These are phyloP conservation scores for Lodderomyces pseudojiufengensis DNA, from an alignment of 1,139 yeast species.

Conservation along the genomic window DNA sequence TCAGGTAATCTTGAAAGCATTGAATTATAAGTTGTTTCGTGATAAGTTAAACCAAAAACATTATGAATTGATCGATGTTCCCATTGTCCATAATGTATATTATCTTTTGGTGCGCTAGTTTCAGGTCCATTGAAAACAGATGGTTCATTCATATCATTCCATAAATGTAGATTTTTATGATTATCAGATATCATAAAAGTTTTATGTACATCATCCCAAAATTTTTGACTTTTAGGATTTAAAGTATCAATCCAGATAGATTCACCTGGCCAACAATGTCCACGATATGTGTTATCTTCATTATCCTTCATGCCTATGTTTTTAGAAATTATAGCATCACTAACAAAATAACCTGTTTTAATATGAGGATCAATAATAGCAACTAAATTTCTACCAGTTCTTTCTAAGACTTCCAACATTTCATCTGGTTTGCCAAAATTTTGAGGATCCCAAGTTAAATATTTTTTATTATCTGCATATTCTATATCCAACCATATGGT, in stretches of 20 bases:
- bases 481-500: slow-evolving; percentile 95
- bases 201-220: slow-evolving; percentile 52
- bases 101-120: slow-evolving; percentile 80
- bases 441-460: slow-evolving; percentile 84
- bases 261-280: slow-evolving; percentile 99
- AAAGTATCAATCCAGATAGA: slow-evolving; percentile 90
- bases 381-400: slow-evolving; percentile 76
- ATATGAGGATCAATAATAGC: slow-evolving; percentile 91
- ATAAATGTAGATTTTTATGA: slow-evolving; percentile 61
- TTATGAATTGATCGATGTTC: slow-evolving; percentile 93
- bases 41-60: slow-evolving; percentile 73
- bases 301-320: slow-evolving; percentile 39
- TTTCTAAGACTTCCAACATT: slow-evolving; percentile 62
- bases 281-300: slow-evolving; percentile 50
- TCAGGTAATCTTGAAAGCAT: slow-evolving; percentile 45
- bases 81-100: slow-evolving; percentile 72
- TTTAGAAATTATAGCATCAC: slow-evolving; percentile 45
- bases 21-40: slow-evolving; percentile 74
- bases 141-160: slow-evolving; percentile 99
- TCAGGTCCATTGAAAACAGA: slow-evolving; percentile 95
- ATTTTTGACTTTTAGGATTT: slow-evolving; percentile 54
- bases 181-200: slow-evolving; percentile 43
- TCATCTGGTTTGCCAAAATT: slow-evolving; percentile 70
- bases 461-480: slow-evolving; percentile 79
- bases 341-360: slow-evolving; percentile 64